Conservation (phyloP, 2,329 filamentous ascomycete genomes). For the Hirsutella rhossiliensis region DNA sequence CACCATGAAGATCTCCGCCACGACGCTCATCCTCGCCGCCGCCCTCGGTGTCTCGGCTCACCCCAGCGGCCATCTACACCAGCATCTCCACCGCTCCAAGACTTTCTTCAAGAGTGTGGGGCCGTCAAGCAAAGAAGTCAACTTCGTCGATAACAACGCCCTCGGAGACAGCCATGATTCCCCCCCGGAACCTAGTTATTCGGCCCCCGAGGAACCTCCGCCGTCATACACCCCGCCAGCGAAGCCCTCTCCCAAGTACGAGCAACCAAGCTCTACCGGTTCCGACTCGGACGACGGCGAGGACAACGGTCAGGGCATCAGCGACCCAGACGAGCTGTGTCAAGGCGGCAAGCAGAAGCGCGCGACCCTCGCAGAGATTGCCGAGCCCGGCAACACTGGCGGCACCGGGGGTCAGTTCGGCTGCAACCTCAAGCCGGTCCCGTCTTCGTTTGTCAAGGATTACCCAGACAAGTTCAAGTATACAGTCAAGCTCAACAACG, state of each 20-base stretch:
- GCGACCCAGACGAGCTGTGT: too few species aligned
- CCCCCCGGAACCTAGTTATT: too few species aligned
- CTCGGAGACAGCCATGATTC: background rate
- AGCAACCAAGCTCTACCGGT: too few species aligned
- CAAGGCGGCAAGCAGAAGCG: constrained; percentile 26
- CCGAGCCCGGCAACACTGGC: constrained; percentile 31
- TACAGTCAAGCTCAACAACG: constrained; percentile 27
- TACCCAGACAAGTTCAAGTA: too few species aligned
- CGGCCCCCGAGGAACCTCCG: too few species aligned
- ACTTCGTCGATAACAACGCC: background rate
- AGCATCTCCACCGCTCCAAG: constrained; percentile 20
- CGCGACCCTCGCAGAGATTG: constrained; percentile 32
- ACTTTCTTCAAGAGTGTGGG: constrained; percentile 23
- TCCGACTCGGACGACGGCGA: too few species aligned
- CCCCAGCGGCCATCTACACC: constrained; percentile 26
- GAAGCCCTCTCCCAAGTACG: too few species aligned
- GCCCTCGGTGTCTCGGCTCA: constrained; percentile 28
- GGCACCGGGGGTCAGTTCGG: constrained; percentile 29
- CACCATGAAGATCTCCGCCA: constrained; percentile 29
- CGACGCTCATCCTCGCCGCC: constrained; percentile 24
- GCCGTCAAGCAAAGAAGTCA: constrained; percentile 16
- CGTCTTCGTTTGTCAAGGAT: constrained; percentile 17
- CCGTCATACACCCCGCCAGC: too few species aligned
- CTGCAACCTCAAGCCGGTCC: constrained; percentile 39
- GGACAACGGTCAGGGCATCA: too few species aligned